A percentile compares a stretch with the other conserved stretches of the same genome.
phyloP scores from a whole-genome alignment of 2,329 filamentous ascomycete species.

The Neophaeococcomyces mojaviensis region DNA sequence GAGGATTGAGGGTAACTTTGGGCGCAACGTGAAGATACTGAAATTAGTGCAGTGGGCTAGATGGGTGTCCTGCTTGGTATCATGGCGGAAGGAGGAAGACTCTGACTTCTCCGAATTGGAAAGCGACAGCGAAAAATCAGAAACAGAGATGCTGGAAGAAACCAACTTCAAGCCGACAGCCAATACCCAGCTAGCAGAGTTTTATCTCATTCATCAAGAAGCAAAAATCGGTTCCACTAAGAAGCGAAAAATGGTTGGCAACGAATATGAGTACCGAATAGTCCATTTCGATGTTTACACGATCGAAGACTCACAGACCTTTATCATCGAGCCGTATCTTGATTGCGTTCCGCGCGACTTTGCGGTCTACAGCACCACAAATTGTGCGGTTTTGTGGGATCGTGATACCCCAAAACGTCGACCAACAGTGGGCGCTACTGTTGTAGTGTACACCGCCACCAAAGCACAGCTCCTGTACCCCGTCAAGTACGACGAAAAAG shows the following conservation, averaged over 20 bases:
- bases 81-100: slow-evolving; percentile 1
- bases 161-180: not conserved
- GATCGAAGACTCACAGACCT: slow-evolving; percentile 12
- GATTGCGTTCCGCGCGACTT: slow-evolving; percentile 15
- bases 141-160: not conserved
- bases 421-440: slow-evolving; percentile 9
- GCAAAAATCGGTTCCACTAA: not conserved
- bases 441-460: slow-evolving; percentile 14
- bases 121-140: slow-evolving; percentile 1
- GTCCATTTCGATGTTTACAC: slow-evolving; percentile 9
- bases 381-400: slow-evolving; percentile 18
- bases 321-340: slow-evolving; percentile 10
- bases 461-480: slow-evolving; percentile 7
- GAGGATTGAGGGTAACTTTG: slow-evolving; percentile 10
- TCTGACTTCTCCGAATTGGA: not conserved
- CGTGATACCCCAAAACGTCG: slow-evolving; percentile 3
- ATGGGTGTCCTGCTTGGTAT: not conserved
- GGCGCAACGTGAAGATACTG: slow-evolving; percentile 13
- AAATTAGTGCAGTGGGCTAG: slow-evolving; percentile 9
- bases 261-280: not conserved
- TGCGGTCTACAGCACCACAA: slow-evolving; percentile 10
- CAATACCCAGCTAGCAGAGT: not conserved
- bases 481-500: slow-evolving; percentile 8
- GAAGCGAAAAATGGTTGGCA: not conserved
- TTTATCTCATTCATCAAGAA: not conserved